Percentiles rank a stretch among this genome's conserved stretches.
phyloP scores from a whole-genome alignment of 78 protist genomes.

The Planoprotostelium fungivorum region DNA sequence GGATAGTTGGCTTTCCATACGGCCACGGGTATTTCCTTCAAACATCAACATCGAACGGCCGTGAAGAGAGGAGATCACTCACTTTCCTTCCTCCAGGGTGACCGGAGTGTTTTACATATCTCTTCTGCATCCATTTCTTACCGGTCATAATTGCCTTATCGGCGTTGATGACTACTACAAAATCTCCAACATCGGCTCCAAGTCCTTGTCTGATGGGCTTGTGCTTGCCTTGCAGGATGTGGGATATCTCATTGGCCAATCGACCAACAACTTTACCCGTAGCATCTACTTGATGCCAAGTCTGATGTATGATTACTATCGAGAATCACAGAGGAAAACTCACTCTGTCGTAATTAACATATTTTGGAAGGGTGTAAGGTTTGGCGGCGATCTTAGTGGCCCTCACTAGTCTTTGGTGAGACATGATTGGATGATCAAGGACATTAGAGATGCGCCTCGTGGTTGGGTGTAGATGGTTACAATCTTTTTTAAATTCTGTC shows the following conservation, averaged over 20 bases:
- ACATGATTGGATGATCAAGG: too few relatives aligned
- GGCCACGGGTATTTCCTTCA: slow-evolving; percentile 7
- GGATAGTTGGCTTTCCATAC: slow-evolving; percentile 6
- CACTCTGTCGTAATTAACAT: background rate
- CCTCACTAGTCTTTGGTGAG: too few relatives aligned
- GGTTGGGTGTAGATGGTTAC: too few relatives aligned
- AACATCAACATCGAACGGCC: background rate
- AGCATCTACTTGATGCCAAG: slow-evolving; percentile 32
- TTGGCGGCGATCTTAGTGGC: too few relatives aligned
- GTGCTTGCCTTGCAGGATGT: slow-evolving; percentile 36
- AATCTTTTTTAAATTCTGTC: background rate
- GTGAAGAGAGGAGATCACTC: background rate
- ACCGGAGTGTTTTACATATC: background rate
- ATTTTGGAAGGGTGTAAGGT: background rate
- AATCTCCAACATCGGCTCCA: slow-evolving; percentile 18
- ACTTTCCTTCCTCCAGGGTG: slow-evolving; percentile 5
- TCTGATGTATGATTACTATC: background rate
- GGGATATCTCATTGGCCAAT: slow-evolving; percentile 10
- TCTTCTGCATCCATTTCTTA: slow-evolving; percentile 6
- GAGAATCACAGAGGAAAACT: background rate
- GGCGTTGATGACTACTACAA: slow-evolving; percentile 30
- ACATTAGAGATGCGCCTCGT: too few relatives aligned
- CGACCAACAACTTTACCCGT: slow-evolving; percentile 18
- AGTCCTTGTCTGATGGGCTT: slow-evolving; percentile 9
- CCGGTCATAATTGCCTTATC: slow-evolving; percentile 19